Evolutionary conservation across 495 filamentous ascomycete species (phyloP).

Genomic region (Podospora fimiseda): DNA sequence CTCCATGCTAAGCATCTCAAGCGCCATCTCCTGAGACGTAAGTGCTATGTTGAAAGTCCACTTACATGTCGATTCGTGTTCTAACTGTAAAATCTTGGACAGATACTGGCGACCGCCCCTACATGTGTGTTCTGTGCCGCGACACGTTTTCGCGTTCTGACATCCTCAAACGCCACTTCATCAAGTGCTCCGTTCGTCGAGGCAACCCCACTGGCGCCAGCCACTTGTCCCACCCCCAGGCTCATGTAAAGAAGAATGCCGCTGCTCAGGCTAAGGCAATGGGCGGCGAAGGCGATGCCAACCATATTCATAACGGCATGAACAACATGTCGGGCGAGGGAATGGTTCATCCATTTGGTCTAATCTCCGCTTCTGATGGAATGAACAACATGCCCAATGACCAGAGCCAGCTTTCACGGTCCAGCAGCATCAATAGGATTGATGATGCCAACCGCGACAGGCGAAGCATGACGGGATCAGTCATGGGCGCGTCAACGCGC

Average conservation of each 20-base stretch:
- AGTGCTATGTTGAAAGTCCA: constrained; percentile 39
- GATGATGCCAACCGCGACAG: constrained; percentile 46
- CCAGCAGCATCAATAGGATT: constrained; percentile 52
- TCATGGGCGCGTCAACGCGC: constrained; percentile 33
- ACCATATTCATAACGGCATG: constrained; percentile 47
- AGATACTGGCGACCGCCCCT: constrained; percentile 96
- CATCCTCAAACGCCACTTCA: constrained; percentile 96
- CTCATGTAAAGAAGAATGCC: constrained; percentile 71
- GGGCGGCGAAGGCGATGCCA: constrained; percentile 39
- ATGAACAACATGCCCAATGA: constrained; percentile 47
- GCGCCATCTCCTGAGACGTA: constrained; percentile 88
- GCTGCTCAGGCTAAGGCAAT: constrained; percentile 52
- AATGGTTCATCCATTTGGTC: constrained; percentile 46
- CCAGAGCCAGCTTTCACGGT: constrained; percentile 50
- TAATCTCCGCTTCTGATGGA: constrained; percentile 39
- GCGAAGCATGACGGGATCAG: constrained; percentile 45
- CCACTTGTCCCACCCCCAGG: constrained; percentile 86
- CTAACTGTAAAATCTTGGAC: constrained; percentile 18
- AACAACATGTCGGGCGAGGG: constrained; percentile 43
- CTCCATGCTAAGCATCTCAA: constrained; percentile 97
- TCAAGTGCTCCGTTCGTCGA: constrained; percentile 91
- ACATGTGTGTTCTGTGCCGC: constrained; percentile 92
- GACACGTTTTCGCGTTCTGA: constrained; percentile 99
- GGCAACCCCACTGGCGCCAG: constrained; percentile 90
- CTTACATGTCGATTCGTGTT: constrained; percentile 16